Evolutionary conservation across 2,329 filamentous ascomycete species (phyloP), one percentile per base, ranked within the genome.

Genomic region (Pseudogymnoascus sp.): DNA sequence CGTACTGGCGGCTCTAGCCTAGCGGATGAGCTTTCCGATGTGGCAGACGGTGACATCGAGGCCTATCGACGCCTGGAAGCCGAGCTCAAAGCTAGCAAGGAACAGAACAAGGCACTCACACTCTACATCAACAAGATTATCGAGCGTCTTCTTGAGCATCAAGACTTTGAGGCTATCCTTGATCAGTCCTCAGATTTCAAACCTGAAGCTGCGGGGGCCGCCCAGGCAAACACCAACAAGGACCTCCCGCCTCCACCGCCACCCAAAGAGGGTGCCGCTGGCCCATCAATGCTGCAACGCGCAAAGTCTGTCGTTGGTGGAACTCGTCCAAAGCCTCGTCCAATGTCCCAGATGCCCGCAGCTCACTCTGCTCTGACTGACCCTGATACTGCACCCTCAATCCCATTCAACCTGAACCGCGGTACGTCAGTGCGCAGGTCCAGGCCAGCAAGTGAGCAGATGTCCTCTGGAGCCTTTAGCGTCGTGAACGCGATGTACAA

Each of bases 91-190:
- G 81, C 83, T 7, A 78, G 90, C 68, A 93, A 90, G 76, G 93
- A 96, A 72, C 88, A 96, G 78, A 97, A 99, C 80, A 97, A 97
- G 78, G 94, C 94, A 30, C 80, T 99, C 68, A 96, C 91, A 22
- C 80, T 97, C 66, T 99, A 99, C 78, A 97, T 99, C 79, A 96
- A 97, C 82, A 96, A 94, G 77, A 97, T 99, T 73, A 96, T 99
- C 72, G 94, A 94, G 73, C 89, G 94, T 61, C 84, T 99, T 47
- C 82, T 99, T 64, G 89, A 96, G 71, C 90, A 97, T 75, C 89
- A 96, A 70, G 92, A 96, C 67, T 97, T 96, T 67, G 93, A 99
- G 76, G 86, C 90, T 64, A 96, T 97, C 63, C 80, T 97, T 39
- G 91, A 96, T 72, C 89, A 90, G 73, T 89, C 88, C 7, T 83